These are phyloP conservation scores for Lumnitzera littorea DNA, from an alignment of 345 rosid genomes.

Conservation along the genomic window DNA sequence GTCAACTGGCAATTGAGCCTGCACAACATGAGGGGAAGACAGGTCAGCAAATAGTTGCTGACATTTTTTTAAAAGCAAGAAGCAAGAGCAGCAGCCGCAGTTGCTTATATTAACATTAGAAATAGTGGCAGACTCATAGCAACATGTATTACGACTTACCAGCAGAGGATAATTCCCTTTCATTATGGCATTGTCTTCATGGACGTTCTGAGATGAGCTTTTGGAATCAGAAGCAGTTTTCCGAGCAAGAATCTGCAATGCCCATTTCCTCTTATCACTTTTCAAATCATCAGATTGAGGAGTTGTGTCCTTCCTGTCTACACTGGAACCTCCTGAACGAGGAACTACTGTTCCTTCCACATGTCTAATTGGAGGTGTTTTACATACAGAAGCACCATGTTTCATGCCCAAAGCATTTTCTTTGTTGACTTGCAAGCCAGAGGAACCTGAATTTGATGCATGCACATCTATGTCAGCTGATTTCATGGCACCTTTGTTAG, in stretches of 20 bases:
- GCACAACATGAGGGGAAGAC: constrained; percentile 14
- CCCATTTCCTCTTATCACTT: constrained; percentile 90
- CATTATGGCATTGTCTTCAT: constrained; percentile 50
- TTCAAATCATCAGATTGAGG: constrained; percentile 46
- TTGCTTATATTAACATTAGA: background rate
- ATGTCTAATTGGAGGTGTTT: constrained; percentile 23
- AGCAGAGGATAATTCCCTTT: constrained; percentile 82
- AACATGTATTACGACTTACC: constrained; percentile 30
- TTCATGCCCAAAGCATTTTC: constrained; percentile 34
- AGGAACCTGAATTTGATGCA: constrained; percentile 31
- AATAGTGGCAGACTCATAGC: background rate
- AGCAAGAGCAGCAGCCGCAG: too few species aligned
- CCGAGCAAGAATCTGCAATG: constrained; percentile 89
- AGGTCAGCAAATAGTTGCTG: constrained; percentile 9
- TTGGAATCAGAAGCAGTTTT: constrained; percentile 56
- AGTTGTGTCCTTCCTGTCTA: constrained; percentile 28
- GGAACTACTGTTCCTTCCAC: constrained; percentile 17
- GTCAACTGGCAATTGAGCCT: constrained; percentile 87
- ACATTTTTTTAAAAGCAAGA: constrained; percentile 5
- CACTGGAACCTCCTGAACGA: constrained; percentile 24
- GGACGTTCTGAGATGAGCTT: constrained; percentile 38
- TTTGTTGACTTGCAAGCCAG: constrained; percentile 34
- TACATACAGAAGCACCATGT: constrained; percentile 24
- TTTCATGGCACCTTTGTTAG: constrained; percentile 15
- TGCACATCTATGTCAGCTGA: constrained; percentile 26